Conservation (phyloP, 805 yeast species). For the Ogataea corticis region DNA sequence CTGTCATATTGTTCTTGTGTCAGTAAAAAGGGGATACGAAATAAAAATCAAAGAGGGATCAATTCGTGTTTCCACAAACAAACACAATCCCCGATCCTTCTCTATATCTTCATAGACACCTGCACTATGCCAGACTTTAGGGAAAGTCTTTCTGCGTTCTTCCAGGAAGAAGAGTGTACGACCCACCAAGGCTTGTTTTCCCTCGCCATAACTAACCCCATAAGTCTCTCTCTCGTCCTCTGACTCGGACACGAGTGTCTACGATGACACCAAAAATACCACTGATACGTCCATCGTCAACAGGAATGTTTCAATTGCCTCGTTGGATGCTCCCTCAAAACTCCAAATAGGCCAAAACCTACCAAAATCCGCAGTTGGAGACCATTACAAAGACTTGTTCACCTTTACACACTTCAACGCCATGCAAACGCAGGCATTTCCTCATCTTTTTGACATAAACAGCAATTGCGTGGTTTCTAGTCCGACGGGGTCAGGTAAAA, state of each 20-base stretch:
- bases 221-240: not conserved
- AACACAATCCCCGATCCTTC: too few relatives aligned
- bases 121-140: constrained; percentile 7
- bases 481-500: constrained; percentile 64
- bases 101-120: too few relatives aligned
- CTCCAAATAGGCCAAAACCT: too few relatives aligned
- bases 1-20: not conserved
- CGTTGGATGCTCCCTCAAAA: too few relatives aligned
- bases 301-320: too few relatives aligned
- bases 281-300: not conserved
- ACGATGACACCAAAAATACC: not conserved
- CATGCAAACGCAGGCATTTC: constrained; percentile 52
- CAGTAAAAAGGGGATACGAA: not conserved
- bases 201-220: not conserved
- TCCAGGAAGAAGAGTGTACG: constrained; percentile 2
- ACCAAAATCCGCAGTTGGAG: constrained; percentile 35
- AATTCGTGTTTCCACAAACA: too few relatives aligned
- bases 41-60: too few relatives aligned
- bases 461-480: constrained; percentile 50
- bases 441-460: constrained; percentile 34
- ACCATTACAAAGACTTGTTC: constrained; percentile 37
- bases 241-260: constrained; percentile 1
- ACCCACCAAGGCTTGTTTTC: too few relatives aligned
- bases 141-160: not conserved
- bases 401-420: constrained; percentile 41